Percentiles rank a stretch among this genome's conserved stretches.
phyloP scores from a whole-genome alignment of 2,329 filamentous ascomycete species.

The Arthroderma sp. region DNA sequence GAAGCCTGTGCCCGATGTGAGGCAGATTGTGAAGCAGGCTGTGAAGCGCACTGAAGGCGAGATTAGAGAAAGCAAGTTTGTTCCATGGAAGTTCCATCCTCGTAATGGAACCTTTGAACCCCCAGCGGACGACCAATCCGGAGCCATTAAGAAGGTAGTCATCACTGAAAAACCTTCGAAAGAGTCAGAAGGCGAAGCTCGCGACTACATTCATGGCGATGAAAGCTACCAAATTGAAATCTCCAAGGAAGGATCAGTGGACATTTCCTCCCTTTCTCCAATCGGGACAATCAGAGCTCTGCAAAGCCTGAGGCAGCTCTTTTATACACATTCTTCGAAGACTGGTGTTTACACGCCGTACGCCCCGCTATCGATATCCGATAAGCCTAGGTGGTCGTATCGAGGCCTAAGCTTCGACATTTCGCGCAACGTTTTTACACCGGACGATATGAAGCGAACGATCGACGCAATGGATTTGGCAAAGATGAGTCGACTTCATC shows the following conservation, averaged over 20 bases:
- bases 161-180: neutral
- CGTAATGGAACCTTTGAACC: constrained; percentile 16
- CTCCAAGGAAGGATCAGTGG: constrained; percentile 9
- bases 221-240: constrained; percentile 17
- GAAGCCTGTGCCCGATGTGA: neutral
- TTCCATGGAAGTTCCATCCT: constrained; percentile 19
- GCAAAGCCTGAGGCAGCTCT: constrained; percentile 18
- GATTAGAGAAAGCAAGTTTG: constrained; percentile 13
- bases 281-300: constrained; percentile 17
- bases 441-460: constrained; percentile 55
- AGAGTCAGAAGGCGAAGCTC: constrained; percentile 2
- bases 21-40: constrained; percentile 10
- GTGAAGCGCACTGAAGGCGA: constrained; percentile 11
- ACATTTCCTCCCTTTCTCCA: constrained; percentile 13
- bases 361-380: constrained; percentile 59
- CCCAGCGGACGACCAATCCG: neutral
- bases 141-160: too few relatives aligned
- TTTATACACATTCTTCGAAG: constrained; percentile 15
- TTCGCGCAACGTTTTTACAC: constrained; percentile 56
- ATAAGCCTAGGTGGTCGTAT: constrained; percentile 60
- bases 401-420: constrained; percentile 72
- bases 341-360: constrained; percentile 48
- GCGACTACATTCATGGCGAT: constrained; percentile 12
- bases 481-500: constrained; percentile 38
- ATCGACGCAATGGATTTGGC: constrained; percentile 55